Evolutionary conservation across 1,139 yeast species (phyloP).

Genomic region (Martiniozyma asiatica): DNA sequence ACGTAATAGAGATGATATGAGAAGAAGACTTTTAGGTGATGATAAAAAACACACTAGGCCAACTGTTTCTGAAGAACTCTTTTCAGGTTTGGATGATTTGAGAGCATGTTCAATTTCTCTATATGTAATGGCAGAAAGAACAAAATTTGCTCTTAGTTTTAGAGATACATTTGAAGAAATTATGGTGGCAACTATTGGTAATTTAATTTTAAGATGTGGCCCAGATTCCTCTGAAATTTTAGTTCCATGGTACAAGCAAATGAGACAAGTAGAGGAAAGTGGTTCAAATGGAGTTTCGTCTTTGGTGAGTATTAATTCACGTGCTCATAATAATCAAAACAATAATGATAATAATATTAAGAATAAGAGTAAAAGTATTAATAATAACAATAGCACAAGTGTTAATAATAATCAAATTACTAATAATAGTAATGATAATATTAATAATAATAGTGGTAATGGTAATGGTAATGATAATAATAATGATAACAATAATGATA

Average conservation of each 20-base stretch:
- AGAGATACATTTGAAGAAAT: conserved; percentile 52
- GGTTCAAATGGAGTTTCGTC: too few relatives aligned
- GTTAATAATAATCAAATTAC: too few relatives aligned
- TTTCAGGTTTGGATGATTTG: conserved; percentile 42
- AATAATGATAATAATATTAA: too few relatives aligned
- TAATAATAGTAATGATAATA: too few relatives aligned
- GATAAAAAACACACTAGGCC: conserved; percentile 43
- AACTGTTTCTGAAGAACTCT: conserved; percentile 35
- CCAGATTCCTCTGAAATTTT: conserved; percentile 41
- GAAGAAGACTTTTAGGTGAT: conserved; percentile 35
- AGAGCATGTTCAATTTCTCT: conserved; percentile 48
- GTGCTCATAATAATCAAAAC: too few relatives aligned
- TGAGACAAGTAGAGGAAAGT: conserved; percentile 3
- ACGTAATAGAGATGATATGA: conserved; percentile 40
- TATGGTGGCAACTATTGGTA: conserved; percentile 45
- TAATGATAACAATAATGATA: too few relatives aligned
- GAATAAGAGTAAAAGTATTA: too few relatives aligned
- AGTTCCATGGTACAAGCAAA: conserved; percentile 16
- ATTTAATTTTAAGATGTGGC: conserved; percentile 41
- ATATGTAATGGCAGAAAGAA: conserved; percentile 51
- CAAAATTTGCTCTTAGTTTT: conserved; percentile 42
- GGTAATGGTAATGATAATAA: not conserved
- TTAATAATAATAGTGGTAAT: not conserved
- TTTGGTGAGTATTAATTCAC: too few relatives aligned
- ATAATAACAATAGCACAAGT: too few relatives aligned